Percentiles rank a stretch among this genome's conserved stretches.
Conservation (phyloP, 179 eudicot species). For the Heliamphora pulchella region DNA sequence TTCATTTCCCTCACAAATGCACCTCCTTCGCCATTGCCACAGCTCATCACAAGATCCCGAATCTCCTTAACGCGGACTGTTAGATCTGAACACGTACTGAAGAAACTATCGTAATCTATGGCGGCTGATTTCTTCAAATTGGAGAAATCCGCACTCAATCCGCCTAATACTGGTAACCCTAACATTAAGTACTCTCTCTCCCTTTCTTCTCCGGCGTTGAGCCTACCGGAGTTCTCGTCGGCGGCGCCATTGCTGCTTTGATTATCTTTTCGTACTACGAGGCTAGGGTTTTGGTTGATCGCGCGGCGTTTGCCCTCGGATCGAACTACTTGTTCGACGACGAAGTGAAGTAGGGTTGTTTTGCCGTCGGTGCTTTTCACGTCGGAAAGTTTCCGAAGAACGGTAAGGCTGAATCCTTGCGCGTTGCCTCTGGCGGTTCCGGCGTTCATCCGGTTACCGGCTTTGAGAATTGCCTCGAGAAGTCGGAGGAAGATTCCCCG, state of each 20-base stretch:
- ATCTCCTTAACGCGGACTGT: conserved; percentile 35
- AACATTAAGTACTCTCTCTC: conserved; percentile 51
- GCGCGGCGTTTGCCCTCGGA: conserved; percentile 58
- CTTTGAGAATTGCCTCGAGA: conserved; percentile 81
- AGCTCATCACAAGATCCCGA: conserved; percentile 32
- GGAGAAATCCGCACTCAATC: conserved; percentile 44
- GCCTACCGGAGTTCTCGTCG: conserved; percentile 19
- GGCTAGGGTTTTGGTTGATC: conserved; percentile 29
- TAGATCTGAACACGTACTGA: conserved; percentile 26
- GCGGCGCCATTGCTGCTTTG: background rate
- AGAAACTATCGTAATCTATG: conserved; percentile 50
- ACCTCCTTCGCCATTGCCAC: conserved; percentile 34
- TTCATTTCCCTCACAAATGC: conserved; percentile 55
- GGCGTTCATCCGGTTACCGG: conserved; percentile 83
- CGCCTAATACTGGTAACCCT: conserved; percentile 56
- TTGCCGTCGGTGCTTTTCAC: conserved; percentile 77
- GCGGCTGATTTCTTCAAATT: conserved; percentile 68
- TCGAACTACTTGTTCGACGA: conserved; percentile 77
- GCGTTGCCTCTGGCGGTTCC: conserved; percentile 88
- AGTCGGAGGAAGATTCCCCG: conserved; percentile 76
- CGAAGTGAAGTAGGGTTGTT: conserved; percentile 82
- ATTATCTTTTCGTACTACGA: conserved; percentile 11
- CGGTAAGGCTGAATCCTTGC: conserved; percentile 61
- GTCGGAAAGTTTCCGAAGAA: conserved; percentile 61
- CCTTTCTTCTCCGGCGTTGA: conserved; percentile 38